Evolutionary conservation across 805 yeast species (phyloP).

Genomic region (Yamadazyma ubonensis): DNA sequence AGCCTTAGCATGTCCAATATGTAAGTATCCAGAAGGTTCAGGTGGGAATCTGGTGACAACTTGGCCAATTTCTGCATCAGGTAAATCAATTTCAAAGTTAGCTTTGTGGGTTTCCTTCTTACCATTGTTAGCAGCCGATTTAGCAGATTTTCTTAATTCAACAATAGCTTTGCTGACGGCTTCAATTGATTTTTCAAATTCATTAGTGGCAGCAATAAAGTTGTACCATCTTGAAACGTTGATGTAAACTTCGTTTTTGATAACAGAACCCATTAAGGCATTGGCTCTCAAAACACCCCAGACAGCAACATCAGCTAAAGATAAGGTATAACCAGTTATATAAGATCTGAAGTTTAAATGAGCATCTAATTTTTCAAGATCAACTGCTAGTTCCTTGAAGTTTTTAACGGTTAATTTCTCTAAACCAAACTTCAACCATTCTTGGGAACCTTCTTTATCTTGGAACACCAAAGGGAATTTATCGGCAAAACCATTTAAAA

Average conservation of each 20-base stretch:
- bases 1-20: constrained; percentile 99
- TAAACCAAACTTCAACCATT: constrained; percentile 68
- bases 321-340: constrained; percentile 60
- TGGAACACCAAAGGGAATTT: constrained; percentile 49
- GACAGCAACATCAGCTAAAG: constrained; percentile 79
- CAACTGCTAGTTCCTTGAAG: constrained; percentile 78
- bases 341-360: constrained; percentile 85
- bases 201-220: constrained; percentile 59
- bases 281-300: constrained; percentile 96
- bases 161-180: constrained; percentile 63
- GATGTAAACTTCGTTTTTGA: constrained; percentile 78
- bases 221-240: constrained; percentile 94
- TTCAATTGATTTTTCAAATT: constrained; percentile 70
- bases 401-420: constrained; percentile 75
- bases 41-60: constrained; percentile 99
- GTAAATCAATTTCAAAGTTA: constrained; percentile 88
- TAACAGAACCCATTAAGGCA: constrained; percentile 86
- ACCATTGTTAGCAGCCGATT: constrained; percentile 48
- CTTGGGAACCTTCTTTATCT: constrained; percentile 41
- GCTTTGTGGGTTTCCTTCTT: constrained; percentile 92
- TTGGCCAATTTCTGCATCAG: constrained; percentile 87
- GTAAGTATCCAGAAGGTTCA: constrained; percentile 98
- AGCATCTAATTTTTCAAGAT: constrained; percentile 76
- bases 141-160: constrained; percentile 67
- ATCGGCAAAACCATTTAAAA: constrained; percentile 50